Evolutionary conservation across 352 stramenopile species (phyloP).

Genomic region (Phytophthora fragariae): DNA sequence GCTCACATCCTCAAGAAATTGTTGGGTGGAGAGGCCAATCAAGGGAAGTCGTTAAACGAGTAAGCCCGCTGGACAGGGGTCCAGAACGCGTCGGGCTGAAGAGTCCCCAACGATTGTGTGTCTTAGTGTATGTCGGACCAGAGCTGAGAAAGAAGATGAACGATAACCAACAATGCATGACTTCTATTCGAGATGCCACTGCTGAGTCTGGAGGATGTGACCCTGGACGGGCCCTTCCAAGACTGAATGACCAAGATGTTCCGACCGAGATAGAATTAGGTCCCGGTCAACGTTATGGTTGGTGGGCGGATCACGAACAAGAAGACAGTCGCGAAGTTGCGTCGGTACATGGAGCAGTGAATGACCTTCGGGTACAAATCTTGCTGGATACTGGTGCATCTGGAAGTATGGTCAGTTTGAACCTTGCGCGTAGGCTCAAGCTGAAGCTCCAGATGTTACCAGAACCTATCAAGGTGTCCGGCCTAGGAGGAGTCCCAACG

Average conservation of each 20-base stretch:
- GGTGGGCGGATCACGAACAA: neutral
- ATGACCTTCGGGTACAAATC: neutral
- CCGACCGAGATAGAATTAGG: neutral
- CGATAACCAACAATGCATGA: slow-evolving; percentile 10
- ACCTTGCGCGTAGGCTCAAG: slow-evolving; percentile 7
- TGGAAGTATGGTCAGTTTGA: slow-evolving; percentile 4
- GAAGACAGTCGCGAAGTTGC: neutral
- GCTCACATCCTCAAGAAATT: neutral
- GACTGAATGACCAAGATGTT: neutral
- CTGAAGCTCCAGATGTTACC: slow-evolving; percentile 1
- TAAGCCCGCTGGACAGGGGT: slow-evolving; percentile 8
- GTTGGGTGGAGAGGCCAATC: neutral
- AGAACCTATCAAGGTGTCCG: slow-evolving; percentile 1
- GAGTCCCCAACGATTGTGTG: too few relatives aligned
- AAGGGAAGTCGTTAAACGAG: slow-evolving; percentile 26
- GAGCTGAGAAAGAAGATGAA: too few relatives aligned
- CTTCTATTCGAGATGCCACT: slow-evolving; percentile 6
- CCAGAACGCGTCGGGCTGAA: too few relatives aligned
- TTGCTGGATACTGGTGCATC: neutral
- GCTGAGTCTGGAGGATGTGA: neutral
- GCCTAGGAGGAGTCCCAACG: neutral
- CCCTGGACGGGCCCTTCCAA: neutral
- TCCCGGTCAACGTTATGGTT: neutral
- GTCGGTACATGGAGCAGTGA: neutral
- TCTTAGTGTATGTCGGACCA: too few relatives aligned